Evolutionary conservation across 345 rosid species (phyloP), one percentile per base, ranked within the genome.

Genomic region (Leavenworthia alabamica): DNA sequence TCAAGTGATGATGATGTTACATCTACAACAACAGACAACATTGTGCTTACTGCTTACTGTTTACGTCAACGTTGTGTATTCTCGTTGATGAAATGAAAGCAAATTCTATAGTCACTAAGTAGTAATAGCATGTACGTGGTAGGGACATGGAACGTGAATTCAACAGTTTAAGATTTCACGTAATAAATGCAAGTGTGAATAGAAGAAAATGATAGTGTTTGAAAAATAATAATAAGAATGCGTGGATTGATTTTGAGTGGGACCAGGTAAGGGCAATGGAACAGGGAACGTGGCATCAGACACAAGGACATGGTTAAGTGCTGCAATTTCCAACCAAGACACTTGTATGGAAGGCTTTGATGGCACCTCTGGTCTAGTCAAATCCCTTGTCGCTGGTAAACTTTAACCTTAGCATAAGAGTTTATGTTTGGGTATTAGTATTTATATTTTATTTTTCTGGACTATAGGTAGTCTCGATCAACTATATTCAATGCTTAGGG

Each of bases 301-400:
- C 71, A 62, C 87, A 29, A 78, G 77, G 72, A 77, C 95, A 56
- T 92, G 92, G 80, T 75, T 92, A 33, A 81, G 96, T 56, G 98
- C 97, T 32, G 84, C 98, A 33, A 74, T 92, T 9, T 71, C 83
- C 11, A 85, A 92, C 66, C 90, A 86, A 71, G 89, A 83, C 68
- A 92, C 98, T 29, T 92, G 98, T 77, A 74, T 70, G 24, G 98
- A 92, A 31, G 96, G 93, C 50, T 81, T 76, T 37, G 90, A 78
- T 0, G 88, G 84, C 20, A 83, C 93, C 5, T 78, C 59, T 42
- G 60, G 85, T 62, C 40, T 82, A 2, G 85, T 75, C 16, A 82
- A 80, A 67, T 20, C 57, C 5, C 72, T 83, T 10, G 73, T 85
- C 26, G 56, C 80, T 11, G 86, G 86, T 28, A 28, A 28, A 28